Evolutionary conservation across 192 early-diverging fungal species (phyloP), one percentile per base, ranked within the genome.

Genomic region (Spinellus fusiger): DNA sequence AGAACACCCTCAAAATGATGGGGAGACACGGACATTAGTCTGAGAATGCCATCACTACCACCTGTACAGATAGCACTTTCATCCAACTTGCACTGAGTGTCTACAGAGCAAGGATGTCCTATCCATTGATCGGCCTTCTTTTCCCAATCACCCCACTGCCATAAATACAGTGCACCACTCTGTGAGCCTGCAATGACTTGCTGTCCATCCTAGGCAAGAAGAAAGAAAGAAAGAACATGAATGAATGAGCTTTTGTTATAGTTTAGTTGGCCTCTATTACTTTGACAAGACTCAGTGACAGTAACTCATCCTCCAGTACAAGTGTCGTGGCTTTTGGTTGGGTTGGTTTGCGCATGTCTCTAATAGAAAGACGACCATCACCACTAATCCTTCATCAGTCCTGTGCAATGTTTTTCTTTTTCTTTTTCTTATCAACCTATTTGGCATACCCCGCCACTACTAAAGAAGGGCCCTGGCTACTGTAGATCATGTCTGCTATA

Each of bases 71-170:
- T 82, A 29, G 86, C 79, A 49, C 86, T 77, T 53, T 98, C 93
- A 20, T 86, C 86, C 35, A 96, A 73, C 69, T 86, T 89, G 66
- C 81, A 82, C 28, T 97, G 83, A 1, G 92, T 76, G 58, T 96
- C 91, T 31, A 99, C 88, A n/a, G 90, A 89, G 56, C 79, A 80
- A 18, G 95, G 95, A 65, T 99, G 97, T 29, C 97, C 97, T 13
- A 91, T 78, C 67, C 98, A 91, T 33, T 94, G 83, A 76, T 99
- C 95, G 16, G 85, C 86, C 48, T 84, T 80, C 59, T 93, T 90
- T 9, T 84, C 85, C 88, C 93, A 97, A 52, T 93, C 74, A 23
- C 85, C 87, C 80, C 87, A 98, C 5, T 86, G 80, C 66, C 91
- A 99, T 22, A 97, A 78, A 51, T 89, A 87, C 16, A 99, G 61